Evolutionary conservation across 495 filamentous ascomycete genomes (phyloP), one percentile per base, ranked within the genome.

Genomic region (Penicillium herquei): DNA sequence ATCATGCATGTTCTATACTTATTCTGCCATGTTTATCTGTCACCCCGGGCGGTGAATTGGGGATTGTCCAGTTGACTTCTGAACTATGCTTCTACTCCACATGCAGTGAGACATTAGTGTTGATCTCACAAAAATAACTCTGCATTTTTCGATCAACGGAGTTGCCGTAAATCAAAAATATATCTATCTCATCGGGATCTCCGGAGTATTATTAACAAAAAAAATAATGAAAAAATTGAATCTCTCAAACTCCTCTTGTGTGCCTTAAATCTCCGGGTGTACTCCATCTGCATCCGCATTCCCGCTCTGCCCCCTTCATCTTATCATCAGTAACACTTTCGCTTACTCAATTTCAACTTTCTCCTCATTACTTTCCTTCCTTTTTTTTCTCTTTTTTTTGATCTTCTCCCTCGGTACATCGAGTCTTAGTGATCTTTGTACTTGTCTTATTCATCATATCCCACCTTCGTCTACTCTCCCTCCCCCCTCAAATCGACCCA

Each of bases 191-290:
- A 37, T 37, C 21, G 21, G 21, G 21, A 37, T 37, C 34, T n/a
- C 9, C 34, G 34, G 34, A 3, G 34, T 10, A 37, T 1, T 37
- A 37, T 13, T 13, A 10, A 37, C 2, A 37, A 2, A 37, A 6
- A 37, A 13, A 37, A 13, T 35, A 35, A 11, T 11, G 7, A 10
- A 37, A 37, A 37, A 3, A 10, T 37, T 10, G 26, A 32, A n/a
- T 6, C 4, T 13, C n/a, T 33, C 13, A 14, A 46, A n/a, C 14
- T 26, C 21, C 18, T 30, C 42, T 18, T 16, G 42, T 44, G 40
- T 42, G 49, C 49, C 53, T 61, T 52, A 53, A 61, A 61, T 56
- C 58, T 61, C 58, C 49, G 53, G 58, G 42, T 42, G 44, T 34
- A 46, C 16, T 46, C 51, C 40, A 32, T 42, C 40, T 56, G 21